Percentiles rank a stretch among this genome's conserved stretches.
Conservation (phyloP, 768 basidiomycete genomes). For the Naematelia encephala region DNA sequence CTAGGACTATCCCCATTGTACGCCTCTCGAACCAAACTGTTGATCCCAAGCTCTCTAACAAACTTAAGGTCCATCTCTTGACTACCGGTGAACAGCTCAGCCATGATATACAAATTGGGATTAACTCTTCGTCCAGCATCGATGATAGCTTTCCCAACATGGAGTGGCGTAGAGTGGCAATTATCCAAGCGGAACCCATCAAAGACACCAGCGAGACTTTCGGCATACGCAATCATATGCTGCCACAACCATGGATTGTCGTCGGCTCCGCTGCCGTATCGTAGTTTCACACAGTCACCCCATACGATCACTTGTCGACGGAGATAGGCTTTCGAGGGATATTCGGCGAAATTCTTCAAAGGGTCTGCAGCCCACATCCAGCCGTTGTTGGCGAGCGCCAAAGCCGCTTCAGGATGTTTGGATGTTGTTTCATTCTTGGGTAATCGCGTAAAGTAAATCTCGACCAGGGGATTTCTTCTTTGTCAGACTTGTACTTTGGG, state of each 20-base stretch:
- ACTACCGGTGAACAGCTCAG: constrained; percentile 93
- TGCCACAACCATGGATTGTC: constrained; percentile 94
- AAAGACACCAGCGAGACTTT: constrained; percentile 72
- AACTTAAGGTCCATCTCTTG: constrained; percentile 91
- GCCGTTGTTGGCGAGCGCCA: constrained; percentile 93
- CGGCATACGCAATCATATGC: constrained; percentile 82
- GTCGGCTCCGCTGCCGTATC: constrained; percentile 74
- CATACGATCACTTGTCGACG: constrained; percentile 95
- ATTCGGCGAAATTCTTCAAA: constrained; percentile 85
- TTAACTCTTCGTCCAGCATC: constrained; percentile 84
- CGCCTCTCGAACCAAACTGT: constrained; percentile 90
- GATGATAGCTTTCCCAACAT: constrained; percentile 92
- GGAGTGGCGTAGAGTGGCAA: constrained; percentile 93
- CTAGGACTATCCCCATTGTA: constrained; percentile 79
- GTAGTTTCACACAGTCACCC: constrained; percentile 97
- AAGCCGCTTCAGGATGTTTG: constrained; percentile 57
- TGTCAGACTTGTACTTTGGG: neutral
- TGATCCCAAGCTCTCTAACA: constrained; percentile 86
- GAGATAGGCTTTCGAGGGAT: constrained; percentile 88
- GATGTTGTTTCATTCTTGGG: constrained; percentile 53
- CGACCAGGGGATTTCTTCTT: constrained; percentile 74
- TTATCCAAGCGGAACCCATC: constrained; percentile 98
- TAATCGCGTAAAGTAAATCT: constrained; percentile 87
- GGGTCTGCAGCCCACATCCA: constrained; percentile 99
- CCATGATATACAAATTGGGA: constrained; percentile 92